Evolutionary conservation across 805 yeast species (phyloP), one percentile per base, ranked within the genome.

Genomic region (Sungouiozyma ichnusensis): DNA sequence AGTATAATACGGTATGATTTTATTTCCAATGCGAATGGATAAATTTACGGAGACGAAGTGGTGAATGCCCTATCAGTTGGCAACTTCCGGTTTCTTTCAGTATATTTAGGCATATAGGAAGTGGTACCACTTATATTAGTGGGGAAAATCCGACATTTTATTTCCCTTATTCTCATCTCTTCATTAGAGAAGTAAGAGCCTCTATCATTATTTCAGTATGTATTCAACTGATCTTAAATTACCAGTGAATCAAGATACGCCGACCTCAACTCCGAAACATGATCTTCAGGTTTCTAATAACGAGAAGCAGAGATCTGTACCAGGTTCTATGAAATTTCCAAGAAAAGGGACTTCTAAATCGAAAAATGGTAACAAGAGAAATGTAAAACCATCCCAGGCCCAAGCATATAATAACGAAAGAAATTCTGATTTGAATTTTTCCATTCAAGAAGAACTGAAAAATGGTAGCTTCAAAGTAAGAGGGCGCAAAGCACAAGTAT

Each of bases 401-500:
- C 37, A 35, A 35, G n/a, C 14, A n/a, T 16, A 35, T 35, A 16
- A 35, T 35, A 20, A 13, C 11, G 29, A 24, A 11, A 24, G 29
- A 11, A 24, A 11, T 11, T 24, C 29, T 16, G 40, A 39, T 32
- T 36, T 48, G n/a, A 59, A 57, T 29, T 36, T 60, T 4, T 54
- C 62, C 17, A 49, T 66, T 13, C 63, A 66, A 39, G 68, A 65
- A 27, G 66, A 66, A 43, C 42, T 63, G 13, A 44, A 51, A 3
- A 46, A 48, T 39, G 65, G 64, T 37, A 52, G 55, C 16, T 56
- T 57, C 36, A 63, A 58, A 40, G 45, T 65, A 11, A 61, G 55
- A 43, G 68, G 66, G 20, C 58, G 67, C 39, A 67, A 67, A 51
- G 71, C 70, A 19, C 71, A 64, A 47, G 63, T 72, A 27, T 72